Conservation (phyloP, 2,329 filamentous ascomycete genomes). For the Orbilia javanica region DNA sequence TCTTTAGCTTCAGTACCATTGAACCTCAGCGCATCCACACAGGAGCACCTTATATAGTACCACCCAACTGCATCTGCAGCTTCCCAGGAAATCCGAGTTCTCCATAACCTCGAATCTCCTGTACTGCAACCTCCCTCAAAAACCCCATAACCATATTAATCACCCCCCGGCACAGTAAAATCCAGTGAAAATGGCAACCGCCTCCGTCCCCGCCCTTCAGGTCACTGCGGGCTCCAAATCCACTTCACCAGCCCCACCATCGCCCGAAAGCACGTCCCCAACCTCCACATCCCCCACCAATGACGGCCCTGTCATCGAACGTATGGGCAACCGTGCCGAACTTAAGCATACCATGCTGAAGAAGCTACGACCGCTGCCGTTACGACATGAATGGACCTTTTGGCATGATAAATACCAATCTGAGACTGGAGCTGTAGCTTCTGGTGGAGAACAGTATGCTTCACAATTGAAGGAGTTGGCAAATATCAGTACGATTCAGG, state of each 20-base stretch:
- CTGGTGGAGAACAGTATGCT: conserved; percentile 60
- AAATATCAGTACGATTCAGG: conserved; percentile 62
- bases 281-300: conserved; percentile 56
- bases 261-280: conserved; percentile 35
- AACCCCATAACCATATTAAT: not conserved
- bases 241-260: conserved; percentile 27
- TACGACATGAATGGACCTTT: conserved; percentile 68
- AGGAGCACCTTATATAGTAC: conserved; percentile 34
- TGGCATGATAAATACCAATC: conserved; percentile 67
- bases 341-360: conserved; percentile 67
- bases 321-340: conserved; percentile 59
- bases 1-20: conserved; percentile 19
- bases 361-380: conserved; percentile 67
- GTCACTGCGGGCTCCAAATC: conserved; percentile 59
- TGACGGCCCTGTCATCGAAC: conserved; percentile 62
- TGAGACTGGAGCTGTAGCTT: conserved; percentile 22
- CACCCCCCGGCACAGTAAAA: not conserved
- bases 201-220: conserved; percentile 60
- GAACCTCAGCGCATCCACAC: not conserved
- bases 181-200: conserved; percentile 26
- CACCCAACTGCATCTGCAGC: conserved; percentile 22
- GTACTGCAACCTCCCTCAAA: not conserved
- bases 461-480: conserved; percentile 62
- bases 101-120: conserved; percentile 2
- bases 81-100: conserved; percentile 9